These are phyloP conservation scores for Metschnikowia picachoensis DNA, from an alignment of 805 yeast species.

Conservation along the genomic window DNA sequence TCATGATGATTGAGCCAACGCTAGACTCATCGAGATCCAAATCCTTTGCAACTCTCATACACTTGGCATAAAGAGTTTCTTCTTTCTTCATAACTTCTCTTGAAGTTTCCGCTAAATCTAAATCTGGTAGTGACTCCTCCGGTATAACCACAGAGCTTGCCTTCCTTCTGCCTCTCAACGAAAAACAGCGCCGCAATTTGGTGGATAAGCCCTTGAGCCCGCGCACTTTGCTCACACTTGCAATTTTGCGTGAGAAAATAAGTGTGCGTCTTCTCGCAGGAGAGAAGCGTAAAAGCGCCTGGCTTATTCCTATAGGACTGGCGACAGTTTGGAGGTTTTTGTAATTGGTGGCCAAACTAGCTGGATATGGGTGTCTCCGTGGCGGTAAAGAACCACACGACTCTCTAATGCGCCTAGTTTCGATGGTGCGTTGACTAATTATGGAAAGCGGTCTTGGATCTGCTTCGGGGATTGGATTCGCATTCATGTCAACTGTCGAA, in stretches of 20 bases:
- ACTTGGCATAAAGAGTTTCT: slow-evolving; percentile 5
- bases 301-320: slow-evolving; percentile 1
- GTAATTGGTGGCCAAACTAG: background rate
- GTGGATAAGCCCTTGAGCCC: slow-evolving; percentile 6
- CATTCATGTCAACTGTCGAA: slow-evolving; percentile 3
- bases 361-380: slow-evolving; percentile 7
- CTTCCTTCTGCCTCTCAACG: background rate
- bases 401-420: background rate
- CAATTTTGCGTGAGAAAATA: background rate
- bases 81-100: background rate
- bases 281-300: background rate
- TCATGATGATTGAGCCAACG: slow-evolving; percentile 12
- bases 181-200: slow-evolving; percentile 3
- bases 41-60: slow-evolving; percentile 7
- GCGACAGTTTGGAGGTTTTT: slow-evolving; percentile 1
- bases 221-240: background rate
- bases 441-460: too few species aligned
- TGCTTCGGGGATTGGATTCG: too few species aligned
- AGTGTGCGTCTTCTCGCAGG: background rate
- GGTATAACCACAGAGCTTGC: background rate
- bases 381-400: slow-evolving; percentile 3
- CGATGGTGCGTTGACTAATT: too few species aligned
- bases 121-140: too few species aligned
- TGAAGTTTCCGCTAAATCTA: too few species aligned
- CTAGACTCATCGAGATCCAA: slow-evolving; percentile 12